phyloP scores from a whole-genome alignment of 2,329 filamentous ascomycete genomes.

The Sphaerulina populicola region DNA sequence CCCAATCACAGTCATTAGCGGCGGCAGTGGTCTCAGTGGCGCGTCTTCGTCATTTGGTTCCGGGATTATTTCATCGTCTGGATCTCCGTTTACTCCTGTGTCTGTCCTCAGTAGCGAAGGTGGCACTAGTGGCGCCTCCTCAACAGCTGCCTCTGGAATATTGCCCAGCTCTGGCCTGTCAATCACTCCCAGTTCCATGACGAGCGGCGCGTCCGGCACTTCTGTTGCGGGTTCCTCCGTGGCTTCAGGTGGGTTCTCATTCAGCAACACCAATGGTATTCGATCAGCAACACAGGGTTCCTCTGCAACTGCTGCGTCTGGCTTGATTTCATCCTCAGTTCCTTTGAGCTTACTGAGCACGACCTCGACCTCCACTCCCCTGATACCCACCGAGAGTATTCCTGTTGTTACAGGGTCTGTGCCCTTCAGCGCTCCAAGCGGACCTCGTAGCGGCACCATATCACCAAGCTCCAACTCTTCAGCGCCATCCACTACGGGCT shows the following conservation, averaged over 20 bases:
- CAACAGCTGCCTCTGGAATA: conserved; percentile 9
- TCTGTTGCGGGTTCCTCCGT: conserved; percentile 5
- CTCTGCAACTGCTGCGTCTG: conserved; percentile 2
- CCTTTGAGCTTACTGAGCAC: background rate
- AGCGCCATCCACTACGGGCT: conserved; percentile 3
- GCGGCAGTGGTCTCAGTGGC: background rate
- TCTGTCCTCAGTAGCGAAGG: conserved; percentile 10
- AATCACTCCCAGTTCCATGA: conserved; percentile 11
- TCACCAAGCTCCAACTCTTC: background rate
- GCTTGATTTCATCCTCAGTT: background rate
- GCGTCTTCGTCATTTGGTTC: background rate
- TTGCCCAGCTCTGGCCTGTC: conserved; percentile 7
- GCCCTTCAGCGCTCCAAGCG: conserved; percentile 11
- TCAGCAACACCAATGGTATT: conserved; percentile 9
- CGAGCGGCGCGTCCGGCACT: conserved; percentile 2
- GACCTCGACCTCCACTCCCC: background rate
- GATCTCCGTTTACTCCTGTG: conserved; percentile 7
- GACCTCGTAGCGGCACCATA: conserved; percentile 7
- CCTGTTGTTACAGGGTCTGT: conserved; percentile 7
- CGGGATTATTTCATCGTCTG: background rate
- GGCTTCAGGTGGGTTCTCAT: conserved; percentile 7
- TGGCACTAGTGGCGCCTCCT: conserved; percentile 9
- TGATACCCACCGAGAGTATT: conserved; percentile 2
- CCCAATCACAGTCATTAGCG: background rate
- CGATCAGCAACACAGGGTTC: conserved; percentile 6